These are phyloP conservation scores for Neocallimastix lanati DNA, from an alignment of 192 early-diverging fungal genomes.

Conservation along the genomic window DNA sequence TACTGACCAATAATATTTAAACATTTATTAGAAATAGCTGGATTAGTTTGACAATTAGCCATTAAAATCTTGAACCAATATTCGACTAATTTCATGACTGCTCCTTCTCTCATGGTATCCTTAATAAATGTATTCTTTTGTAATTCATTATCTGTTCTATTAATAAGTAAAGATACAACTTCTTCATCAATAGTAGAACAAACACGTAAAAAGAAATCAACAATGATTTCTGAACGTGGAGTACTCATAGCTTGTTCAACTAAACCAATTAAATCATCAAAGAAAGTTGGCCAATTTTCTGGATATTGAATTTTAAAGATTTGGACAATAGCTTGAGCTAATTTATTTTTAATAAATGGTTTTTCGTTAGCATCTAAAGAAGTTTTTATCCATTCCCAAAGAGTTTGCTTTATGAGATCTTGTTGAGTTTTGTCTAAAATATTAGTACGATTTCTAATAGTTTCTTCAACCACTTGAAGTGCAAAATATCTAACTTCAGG, in stretches of 20 bases:
- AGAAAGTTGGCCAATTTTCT: conserved; percentile 71
- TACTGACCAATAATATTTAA: conserved; percentile 67
- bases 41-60: conserved; percentile 27
- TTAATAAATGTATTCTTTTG: conserved; percentile 67
- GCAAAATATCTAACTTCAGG: conserved; percentile 70
- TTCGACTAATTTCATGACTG: conserved; percentile 48
- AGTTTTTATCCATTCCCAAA: conserved; percentile 16
- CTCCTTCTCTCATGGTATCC: conserved; percentile 70
- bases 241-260: conserved; percentile 14
- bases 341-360: conserved; percentile 58
- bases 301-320: conserved; percentile 68
- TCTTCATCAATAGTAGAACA: conserved; percentile 71
- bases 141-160: conserved; percentile 41
- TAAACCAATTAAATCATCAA: conserved; percentile 61
- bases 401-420: conserved; percentile 9
- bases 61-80: conserved; percentile 59
- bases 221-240: conserved; percentile 10
- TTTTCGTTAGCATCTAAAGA: conserved; percentile 16
- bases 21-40: conserved; percentile 39
- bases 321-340: conserved; percentile 59
- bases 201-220: conserved; percentile 63
- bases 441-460: conserved; percentile 29
- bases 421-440: conserved; percentile 9
- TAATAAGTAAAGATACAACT: conserved; percentile 53
- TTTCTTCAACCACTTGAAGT: conserved; percentile 62